phyloP scores from a whole-genome alignment of 108 stramenopile genomes.

The Chaetoceros muelleri region DNA sequence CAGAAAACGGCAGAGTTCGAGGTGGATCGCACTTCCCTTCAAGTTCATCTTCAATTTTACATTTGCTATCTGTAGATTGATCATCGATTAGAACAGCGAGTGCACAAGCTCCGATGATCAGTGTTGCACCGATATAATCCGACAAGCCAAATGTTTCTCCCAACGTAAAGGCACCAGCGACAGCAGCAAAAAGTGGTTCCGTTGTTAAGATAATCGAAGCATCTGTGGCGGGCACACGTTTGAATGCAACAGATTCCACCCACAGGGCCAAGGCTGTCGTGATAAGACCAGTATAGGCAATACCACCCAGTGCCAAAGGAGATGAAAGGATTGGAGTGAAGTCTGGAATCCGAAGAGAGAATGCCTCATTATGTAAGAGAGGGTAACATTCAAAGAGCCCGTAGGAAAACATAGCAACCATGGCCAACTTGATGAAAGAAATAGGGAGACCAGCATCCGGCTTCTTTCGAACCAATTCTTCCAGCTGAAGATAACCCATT shows the following conservation, averaged over 20 bases:
- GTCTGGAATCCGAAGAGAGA: conserved; percentile 27
- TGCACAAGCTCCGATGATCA: conserved; percentile 58
- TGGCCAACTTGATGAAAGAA: conserved; percentile 40
- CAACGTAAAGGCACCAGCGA: conserved; percentile 34
- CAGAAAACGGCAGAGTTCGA: not conserved
- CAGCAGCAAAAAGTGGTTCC: conserved; percentile 62
- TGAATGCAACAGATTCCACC: conserved; percentile 60
- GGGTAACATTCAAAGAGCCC: conserved; percentile 38
- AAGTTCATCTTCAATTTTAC: conserved; percentile 9
- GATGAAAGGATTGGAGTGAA: conserved; percentile 42
- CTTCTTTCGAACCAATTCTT: conserved; percentile 45
- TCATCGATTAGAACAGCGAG: conserved; percentile 35
- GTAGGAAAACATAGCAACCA: conserved; percentile 36
- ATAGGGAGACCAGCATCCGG: conserved; percentile 56
- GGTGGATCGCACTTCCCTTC: not conserved
- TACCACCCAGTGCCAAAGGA: conserved; percentile 42
- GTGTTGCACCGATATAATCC: conserved; percentile 46
- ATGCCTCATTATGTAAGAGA: not conserved
- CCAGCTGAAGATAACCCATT: conserved; percentile 54
- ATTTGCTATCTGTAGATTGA: conserved; percentile 12
- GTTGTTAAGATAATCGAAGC: conserved; percentile 62
- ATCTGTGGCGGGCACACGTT: conserved; percentile 56
- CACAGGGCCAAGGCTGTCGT: conserved; percentile 60
- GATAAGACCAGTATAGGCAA: conserved; percentile 53
- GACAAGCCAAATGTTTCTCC: conserved; percentile 59